These are phyloP conservation scores for Sarcomyxa edulis DNA, from an alignment of 768 basidiomycete genomes.

Conservation along the genomic window DNA sequence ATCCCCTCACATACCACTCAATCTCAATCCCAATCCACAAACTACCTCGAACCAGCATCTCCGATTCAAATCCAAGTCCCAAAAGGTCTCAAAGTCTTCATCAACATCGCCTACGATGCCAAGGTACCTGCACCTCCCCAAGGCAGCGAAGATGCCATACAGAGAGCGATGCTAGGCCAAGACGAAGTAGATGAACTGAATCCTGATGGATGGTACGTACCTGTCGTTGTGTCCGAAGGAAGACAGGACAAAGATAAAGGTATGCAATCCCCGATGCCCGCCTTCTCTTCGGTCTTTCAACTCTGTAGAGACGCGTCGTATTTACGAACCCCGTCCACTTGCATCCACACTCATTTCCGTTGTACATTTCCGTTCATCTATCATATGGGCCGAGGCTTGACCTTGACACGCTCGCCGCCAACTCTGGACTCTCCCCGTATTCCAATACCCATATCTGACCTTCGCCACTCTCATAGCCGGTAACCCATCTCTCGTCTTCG, in stretches of 20 bases:
- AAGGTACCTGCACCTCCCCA: constrained; percentile 66
- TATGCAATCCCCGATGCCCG: constrained; percentile 16
- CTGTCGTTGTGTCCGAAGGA: constrained; percentile 63
- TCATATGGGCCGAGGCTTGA: too few relatives aligned
- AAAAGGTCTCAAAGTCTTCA: constrained; percentile 57
- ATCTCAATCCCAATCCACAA: constrained; percentile 10
- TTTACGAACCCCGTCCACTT: too few relatives aligned
- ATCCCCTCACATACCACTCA: constrained; percentile 12
- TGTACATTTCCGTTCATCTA: constrained; percentile 7
- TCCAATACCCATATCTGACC: too few relatives aligned
- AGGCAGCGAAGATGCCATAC: constrained; percentile 52
- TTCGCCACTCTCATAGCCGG: constrained; percentile 43
- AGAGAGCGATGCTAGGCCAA: constrained; percentile 50
- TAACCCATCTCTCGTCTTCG: constrained; percentile 64
- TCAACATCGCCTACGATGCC: constrained; percentile 69
- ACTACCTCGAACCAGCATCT: constrained; percentile 22
- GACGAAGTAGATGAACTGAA: constrained; percentile 33
- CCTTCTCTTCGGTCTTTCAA: constrained; percentile 9
- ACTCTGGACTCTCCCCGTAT: too few relatives aligned
- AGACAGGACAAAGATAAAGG: constrained; percentile 68
- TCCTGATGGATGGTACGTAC: constrained; percentile 54
- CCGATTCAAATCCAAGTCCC: constrained; percentile 32
- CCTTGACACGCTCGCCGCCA: too few relatives aligned
- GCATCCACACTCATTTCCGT: not conserved
- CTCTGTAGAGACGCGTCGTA: constrained; percentile 7